Percentiles rank a stretch among this genome's conserved stretches.
phyloP scores from a whole-genome alignment of 257 asterid genomes.

The Plantago elongata region DNA sequence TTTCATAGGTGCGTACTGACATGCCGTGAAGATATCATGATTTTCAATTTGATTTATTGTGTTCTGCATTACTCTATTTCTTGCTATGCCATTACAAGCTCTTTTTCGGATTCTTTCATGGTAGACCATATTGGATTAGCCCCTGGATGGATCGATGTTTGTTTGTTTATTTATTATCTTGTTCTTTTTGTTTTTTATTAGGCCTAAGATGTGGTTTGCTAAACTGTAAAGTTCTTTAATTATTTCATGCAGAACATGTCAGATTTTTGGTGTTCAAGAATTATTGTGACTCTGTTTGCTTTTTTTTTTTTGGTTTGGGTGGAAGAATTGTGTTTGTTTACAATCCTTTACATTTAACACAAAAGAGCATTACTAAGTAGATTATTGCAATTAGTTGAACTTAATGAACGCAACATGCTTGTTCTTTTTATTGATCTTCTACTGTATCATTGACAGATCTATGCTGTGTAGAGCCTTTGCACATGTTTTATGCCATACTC shows the following conservation, averaged over 20 bases:
- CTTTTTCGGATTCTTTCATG: background rate
- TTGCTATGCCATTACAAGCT: slow-evolving; percentile 1
- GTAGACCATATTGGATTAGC: slow-evolving; percentile 9
- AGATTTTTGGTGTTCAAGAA: too few species aligned
- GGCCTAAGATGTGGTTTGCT: too few species aligned
- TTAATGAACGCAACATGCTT: background rate
- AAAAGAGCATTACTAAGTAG: too few species aligned
- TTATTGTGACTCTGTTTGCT: too few species aligned
- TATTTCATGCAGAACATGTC: too few species aligned
- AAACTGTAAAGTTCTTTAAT: too few species aligned
- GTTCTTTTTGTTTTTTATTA: too few species aligned
- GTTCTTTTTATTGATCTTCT: slow-evolving; percentile 19
- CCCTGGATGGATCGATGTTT: slow-evolving; percentile 5
- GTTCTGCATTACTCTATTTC: slow-evolving; percentile 5
- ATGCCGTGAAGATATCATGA: background rate
- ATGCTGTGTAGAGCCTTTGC: slow-evolving; percentile 74
- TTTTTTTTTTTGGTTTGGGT: too few species aligned
- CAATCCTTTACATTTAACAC: too few species aligned
- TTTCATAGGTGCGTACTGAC: slow-evolving; percentile 42
- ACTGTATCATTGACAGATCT: slow-evolving; percentile 42
- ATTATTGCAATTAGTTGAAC: too few species aligned
- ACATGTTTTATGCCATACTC: slow-evolving; percentile 68
- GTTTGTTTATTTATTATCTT: too few species aligned
- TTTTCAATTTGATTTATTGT: background rate
- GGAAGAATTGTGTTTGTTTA: too few species aligned